Conservation (phyloP, 768 basidiomycete genomes). For the Paxillus rubicundulus region DNA sequence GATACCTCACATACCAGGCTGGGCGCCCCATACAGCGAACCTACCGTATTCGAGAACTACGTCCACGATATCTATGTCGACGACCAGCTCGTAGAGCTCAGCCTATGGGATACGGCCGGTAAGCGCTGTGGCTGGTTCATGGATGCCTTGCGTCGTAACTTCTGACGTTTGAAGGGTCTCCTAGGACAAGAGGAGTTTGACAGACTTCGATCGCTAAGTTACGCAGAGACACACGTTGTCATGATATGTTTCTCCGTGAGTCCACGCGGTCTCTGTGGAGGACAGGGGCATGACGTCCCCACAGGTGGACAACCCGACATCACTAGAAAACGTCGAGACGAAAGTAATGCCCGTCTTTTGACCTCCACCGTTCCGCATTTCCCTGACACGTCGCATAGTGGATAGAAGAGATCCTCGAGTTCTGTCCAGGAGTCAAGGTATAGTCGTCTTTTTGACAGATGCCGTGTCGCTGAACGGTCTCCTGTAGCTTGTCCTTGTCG, state of each 20-base stretch:
- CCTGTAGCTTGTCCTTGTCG: conserved; percentile 78
- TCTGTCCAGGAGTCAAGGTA: conserved; percentile 95
- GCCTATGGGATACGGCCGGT: conserved; percentile 98
- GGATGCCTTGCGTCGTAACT: conserved; percentile 14
- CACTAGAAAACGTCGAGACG: conserved; percentile 91
- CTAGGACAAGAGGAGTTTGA: conserved; percentile 96
- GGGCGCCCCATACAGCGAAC: conserved; percentile 53
- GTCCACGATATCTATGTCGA: conserved; percentile 88
- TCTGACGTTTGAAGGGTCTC: conserved; percentile 33
- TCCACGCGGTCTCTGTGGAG: not conserved
- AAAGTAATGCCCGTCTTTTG: conserved; percentile 53
- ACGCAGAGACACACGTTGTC: conserved; percentile 94
- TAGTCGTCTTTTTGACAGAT: conserved; percentile 8
- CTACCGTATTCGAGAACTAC: conserved; percentile 97
- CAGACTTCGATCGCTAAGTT: conserved; percentile 87
- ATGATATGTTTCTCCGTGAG: conserved; percentile 94
- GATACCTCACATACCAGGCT: not conserved
- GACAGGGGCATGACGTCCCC: not conserved
- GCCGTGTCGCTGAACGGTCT: conserved; percentile 6
- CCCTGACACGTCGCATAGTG: conserved; percentile 51
- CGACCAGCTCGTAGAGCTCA: conserved; percentile 84
- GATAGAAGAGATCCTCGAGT: conserved; percentile 89
- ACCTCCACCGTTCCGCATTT: not conserved
- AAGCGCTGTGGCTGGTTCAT: conserved; percentile 10
- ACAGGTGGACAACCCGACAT: conserved; percentile 91